These are phyloP conservation scores for Phytopythium sindhum DNA, from an alignment of 352 stramenopile genomes.

Conservation along the genomic window DNA sequence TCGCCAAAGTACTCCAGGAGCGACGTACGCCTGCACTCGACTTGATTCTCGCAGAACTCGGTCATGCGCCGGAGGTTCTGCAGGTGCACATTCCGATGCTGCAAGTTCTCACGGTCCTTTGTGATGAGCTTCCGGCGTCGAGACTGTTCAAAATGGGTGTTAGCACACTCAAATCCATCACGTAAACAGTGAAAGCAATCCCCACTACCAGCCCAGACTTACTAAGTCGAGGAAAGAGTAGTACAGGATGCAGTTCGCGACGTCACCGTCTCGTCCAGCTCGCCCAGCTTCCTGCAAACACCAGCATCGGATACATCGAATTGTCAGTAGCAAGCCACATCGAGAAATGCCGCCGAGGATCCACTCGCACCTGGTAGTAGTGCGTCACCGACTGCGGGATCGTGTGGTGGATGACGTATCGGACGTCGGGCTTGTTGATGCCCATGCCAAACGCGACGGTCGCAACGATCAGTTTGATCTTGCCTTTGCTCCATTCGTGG, in stretches of 20 bases:
- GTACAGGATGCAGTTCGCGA: constrained; percentile 84
- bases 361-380: constrained; percentile 76
- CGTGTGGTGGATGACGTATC: constrained; percentile 88
- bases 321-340: background rate
- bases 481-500: constrained; percentile 87
- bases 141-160: constrained; percentile 24
- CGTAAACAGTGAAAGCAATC: background rate
- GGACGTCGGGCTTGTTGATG: constrained; percentile 88
- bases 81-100: constrained; percentile 80
- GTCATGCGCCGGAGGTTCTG: constrained; percentile 81
- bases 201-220: background rate
- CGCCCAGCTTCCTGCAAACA: constrained; percentile 68
- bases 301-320: background rate
- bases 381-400: constrained; percentile 87
- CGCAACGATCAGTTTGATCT: constrained; percentile 88
- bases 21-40: constrained; percentile 79
- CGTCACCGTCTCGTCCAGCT: constrained; percentile 78
- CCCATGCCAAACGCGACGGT: constrained; percentile 89
- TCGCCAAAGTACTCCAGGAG: constrained; percentile 89
- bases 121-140: constrained; percentile 71
- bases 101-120: constrained; percentile 75
- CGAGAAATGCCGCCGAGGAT: background rate
- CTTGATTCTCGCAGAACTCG: constrained; percentile 87
- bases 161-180: background rate
- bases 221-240: constrained; percentile 85